Evolutionary conservation across 306 rosid species (phyloP).

Genomic region (Quercus mongolica): DNA sequence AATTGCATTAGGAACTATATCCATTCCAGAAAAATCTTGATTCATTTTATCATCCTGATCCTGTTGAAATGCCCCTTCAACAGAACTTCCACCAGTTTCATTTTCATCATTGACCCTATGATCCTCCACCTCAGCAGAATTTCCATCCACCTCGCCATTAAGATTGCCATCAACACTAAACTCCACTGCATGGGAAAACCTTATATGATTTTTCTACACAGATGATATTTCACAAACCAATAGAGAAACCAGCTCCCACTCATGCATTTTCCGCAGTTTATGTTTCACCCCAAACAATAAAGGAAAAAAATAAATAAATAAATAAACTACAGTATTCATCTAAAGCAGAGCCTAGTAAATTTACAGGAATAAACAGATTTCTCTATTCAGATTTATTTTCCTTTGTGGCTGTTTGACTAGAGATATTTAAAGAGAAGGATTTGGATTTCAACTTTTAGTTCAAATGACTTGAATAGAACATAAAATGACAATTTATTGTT

Average conservation of each 20-base stretch:
- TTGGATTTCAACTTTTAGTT: too few species aligned
- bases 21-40: slow-evolving; percentile 50
- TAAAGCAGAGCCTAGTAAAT: background rate
- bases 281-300: background rate
- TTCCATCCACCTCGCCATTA: slow-evolving; percentile 45
- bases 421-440: too few species aligned
- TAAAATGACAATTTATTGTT: too few species aligned
- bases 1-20: slow-evolving; percentile 39
- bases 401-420: background rate
- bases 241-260: background rate
- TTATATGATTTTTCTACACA: slow-evolving; percentile 7
- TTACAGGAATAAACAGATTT: background rate
- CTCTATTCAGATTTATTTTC: background rate
- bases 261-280: background rate
- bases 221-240: slow-evolving; percentile 19
- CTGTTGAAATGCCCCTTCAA: slow-evolving; percentile 54
- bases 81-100: slow-evolving; percentile 55
- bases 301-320: background rate
- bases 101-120: slow-evolving; percentile 51
- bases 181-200: slow-evolving; percentile 72
- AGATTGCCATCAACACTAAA: slow-evolving; percentile 55
- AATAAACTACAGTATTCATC: background rate
- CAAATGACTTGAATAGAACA: too few species aligned
- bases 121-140: slow-evolving; percentile 40
- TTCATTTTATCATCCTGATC: slow-evolving; percentile 46